Evolutionary conservation across 2,329 filamentous ascomycete species (phyloP).

Genomic region (Zymoseptoria brevis): DNA sequence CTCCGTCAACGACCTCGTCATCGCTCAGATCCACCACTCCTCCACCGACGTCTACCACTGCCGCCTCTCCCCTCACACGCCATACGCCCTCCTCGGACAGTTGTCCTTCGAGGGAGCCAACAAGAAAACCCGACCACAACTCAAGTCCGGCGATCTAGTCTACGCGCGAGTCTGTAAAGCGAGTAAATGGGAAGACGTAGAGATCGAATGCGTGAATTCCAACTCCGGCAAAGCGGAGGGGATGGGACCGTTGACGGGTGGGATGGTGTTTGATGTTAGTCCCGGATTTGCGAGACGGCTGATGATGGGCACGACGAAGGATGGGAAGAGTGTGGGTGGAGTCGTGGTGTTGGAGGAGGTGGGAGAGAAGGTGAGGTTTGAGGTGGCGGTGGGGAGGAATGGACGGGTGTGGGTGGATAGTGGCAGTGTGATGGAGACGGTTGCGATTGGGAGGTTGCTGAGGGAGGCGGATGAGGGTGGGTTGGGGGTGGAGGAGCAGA

Average conservation of each 20-base stretch:
- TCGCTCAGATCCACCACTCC: conserved; percentile 74
- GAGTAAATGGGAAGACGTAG: conserved; percentile 76
- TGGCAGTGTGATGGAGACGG: conserved; percentile 60
- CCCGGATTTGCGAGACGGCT: conserved; percentile 73
- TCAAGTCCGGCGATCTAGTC: conserved; percentile 67
- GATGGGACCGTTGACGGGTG: conserved; percentile 71
- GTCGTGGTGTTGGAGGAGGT: conserved; percentile 73
- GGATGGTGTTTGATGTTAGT: conserved; percentile 79
- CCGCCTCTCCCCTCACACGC: conserved; percentile 57
- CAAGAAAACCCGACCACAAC: conserved; percentile 80
- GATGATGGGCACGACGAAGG: conserved; percentile 52
- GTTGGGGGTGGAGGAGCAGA: conserved; percentile 59
- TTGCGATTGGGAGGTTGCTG: conserved; percentile 72
- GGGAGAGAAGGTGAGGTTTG: conserved; percentile 75
- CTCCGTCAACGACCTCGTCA: conserved; percentile 72
- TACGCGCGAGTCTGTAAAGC: conserved; percentile 78
- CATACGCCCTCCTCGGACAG: conserved; percentile 65
- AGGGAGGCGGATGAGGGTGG: conserved; percentile 65
- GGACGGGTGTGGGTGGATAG: conserved; percentile 88
- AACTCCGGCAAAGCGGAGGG: conserved; percentile 84
- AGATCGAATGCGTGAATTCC: conserved; percentile 81
- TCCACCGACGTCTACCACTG: conserved; percentile 73
- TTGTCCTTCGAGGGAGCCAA: conserved; percentile 88
- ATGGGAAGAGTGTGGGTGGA: conserved; percentile 40
- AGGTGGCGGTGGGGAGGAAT: conserved; percentile 88